Percentiles rank a stretch among this genome's conserved stretches.
phyloP scores from a whole-genome alignment of 2,329 filamentous ascomycete genomes.

The Aspergillus fumigatus region DNA sequence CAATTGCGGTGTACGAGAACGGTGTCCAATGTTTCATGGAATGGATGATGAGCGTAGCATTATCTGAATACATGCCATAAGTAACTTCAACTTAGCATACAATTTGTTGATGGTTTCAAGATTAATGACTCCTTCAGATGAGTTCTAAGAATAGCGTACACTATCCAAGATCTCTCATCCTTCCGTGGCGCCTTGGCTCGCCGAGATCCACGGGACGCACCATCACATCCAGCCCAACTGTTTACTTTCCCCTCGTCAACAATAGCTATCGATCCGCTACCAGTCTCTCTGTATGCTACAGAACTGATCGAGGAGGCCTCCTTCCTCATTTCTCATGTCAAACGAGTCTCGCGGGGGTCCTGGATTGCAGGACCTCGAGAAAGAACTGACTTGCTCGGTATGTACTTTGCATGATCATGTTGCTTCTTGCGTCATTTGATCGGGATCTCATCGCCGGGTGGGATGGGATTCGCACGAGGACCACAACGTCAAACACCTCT shows the following conservation, averaged over 20 bases:
- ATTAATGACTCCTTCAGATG: no score
- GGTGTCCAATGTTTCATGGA: not conserved
- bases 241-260: not conserved
- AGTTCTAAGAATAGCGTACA: not conserved
- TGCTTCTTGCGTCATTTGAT: not conserved
- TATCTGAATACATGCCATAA: not conserved
- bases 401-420: slow-evolving; percentile 36
- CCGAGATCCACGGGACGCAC: not conserved
- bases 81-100: not conserved
- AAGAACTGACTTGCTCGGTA: slow-evolving; percentile 92
- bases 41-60: not conserved
- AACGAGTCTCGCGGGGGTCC: slow-evolving; percentile 16
- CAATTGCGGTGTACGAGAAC: not conserved
- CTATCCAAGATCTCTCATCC: not conserved
- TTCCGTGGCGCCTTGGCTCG: not conserved
- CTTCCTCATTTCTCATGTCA: slow-evolving; percentile 12
- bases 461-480: not conserved
- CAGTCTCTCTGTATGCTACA: not conserved
- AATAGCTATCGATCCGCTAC: no score
- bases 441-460: not conserved
- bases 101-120: not conserved
- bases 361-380: slow-evolving; percentile 68
- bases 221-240: not conserved
- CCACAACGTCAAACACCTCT: not conserved
- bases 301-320: not conserved